These are phyloP conservation scores for Coelastrella sp. DNA, from an alignment of 139 green algal species.

Conservation along the genomic window DNA sequence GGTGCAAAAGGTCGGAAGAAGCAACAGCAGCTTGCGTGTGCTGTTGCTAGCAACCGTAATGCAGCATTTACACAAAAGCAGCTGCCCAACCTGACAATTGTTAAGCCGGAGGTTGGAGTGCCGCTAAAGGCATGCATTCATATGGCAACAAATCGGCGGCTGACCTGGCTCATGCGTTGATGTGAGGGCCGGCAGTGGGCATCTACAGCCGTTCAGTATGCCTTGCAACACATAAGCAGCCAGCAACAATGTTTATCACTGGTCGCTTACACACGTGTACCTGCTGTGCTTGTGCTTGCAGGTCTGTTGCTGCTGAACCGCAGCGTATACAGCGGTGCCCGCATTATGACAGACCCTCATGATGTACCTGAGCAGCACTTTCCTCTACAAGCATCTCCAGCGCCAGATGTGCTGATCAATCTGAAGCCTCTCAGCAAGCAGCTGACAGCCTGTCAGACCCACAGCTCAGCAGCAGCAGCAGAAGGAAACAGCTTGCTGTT, in stretches of 20 bases:
- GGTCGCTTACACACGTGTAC: not conserved
- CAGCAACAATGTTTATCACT: no score
- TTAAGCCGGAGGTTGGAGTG: no score
- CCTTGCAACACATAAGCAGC: no score
- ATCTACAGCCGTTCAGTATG: no score
- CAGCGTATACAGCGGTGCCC: slow-evolving; percentile 33
- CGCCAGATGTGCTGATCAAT: not conserved
- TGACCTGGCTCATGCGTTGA: no score
- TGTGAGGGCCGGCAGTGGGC: no score
- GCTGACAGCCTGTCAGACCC: slow-evolving; percentile 9
- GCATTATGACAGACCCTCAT: slow-evolving; percentile 40
- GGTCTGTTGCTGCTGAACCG: slow-evolving; percentile 49
- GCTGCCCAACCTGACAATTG: no score
- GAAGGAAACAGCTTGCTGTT: not conserved
- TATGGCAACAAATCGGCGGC: no score
- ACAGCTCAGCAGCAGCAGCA: slow-evolving; percentile 22
- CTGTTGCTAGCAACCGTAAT: no score
- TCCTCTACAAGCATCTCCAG: not conserved
- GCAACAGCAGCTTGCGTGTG: not conserved
- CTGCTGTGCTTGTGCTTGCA: not conserved
- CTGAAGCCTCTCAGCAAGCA: not conserved
- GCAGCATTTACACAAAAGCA: no score
- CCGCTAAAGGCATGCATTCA: no score
- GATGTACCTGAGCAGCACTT: slow-evolving; percentile 44
- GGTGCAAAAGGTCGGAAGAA: slow-evolving; percentile 62